Conservation (phyloP, 2,329 filamentous ascomycete genomes). For the Neonectria punicea region DNA sequence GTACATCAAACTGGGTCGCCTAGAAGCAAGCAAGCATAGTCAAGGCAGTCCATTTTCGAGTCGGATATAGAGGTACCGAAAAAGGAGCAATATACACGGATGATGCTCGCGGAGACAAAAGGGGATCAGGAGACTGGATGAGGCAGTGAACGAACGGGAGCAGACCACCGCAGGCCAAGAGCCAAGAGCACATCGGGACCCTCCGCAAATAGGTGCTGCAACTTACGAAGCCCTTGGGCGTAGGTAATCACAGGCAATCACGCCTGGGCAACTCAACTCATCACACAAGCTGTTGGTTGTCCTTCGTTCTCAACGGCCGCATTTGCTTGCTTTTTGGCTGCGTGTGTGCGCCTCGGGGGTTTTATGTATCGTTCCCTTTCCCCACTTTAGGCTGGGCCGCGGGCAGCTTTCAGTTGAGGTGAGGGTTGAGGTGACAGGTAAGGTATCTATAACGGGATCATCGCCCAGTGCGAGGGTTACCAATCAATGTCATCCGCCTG, state of each 20-base stretch:
- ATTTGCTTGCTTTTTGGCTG: not conserved
- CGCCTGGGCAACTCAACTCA: not conserved
- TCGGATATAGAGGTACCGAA: not conserved
- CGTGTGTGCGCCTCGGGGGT: not conserved
- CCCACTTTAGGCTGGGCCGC: constrained; percentile 2
- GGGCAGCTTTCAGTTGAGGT: not conserved
- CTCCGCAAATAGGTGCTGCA: not conserved
- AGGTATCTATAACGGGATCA: not conserved
- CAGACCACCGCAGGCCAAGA: not conserved
- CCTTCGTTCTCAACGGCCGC: not conserved
- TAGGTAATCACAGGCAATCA: not conserved
- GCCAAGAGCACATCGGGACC: not conserved
- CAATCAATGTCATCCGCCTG: constrained; percentile 11
- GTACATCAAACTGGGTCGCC: not conserved
- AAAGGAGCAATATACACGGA: not conserved
- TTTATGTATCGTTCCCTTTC: not conserved
- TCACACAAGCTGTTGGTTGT: not conserved
- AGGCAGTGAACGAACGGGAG: not conserved
- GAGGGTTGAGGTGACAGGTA: too few relatives aligned
- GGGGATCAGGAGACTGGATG: constrained; percentile 15
- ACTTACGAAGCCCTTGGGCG: not conserved
- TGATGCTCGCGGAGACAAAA: not conserved
- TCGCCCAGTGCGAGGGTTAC: constrained; percentile 7
- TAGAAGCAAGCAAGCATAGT: too few relatives aligned
- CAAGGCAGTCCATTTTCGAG: not conserved